These are phyloP conservation scores for Lichtheimia corymbifera DNA, from an alignment of 371 early-diverging fungal genomes.

Conservation along the genomic window DNA sequence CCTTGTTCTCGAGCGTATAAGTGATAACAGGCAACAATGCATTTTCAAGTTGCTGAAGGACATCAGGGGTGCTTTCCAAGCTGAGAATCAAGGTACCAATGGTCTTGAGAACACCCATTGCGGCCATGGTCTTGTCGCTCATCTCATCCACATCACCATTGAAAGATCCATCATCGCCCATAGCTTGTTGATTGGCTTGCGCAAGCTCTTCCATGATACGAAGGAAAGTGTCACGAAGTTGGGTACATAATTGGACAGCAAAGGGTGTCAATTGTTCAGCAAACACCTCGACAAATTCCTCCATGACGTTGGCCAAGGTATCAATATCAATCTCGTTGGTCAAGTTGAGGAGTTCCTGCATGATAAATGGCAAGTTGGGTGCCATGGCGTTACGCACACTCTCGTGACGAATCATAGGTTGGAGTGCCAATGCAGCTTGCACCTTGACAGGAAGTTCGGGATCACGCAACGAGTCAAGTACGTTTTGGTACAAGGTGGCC, in stretches of 20 bases:
- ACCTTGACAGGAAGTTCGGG: constrained; percentile 84
- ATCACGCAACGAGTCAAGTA: constrained; percentile 72
- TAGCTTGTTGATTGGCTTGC: constrained; percentile 35
- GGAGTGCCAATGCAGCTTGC: constrained; percentile 78
- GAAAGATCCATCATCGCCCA: constrained; percentile 39
- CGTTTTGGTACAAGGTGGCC: constrained; percentile 59
- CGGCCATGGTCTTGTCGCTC: constrained; percentile 86
- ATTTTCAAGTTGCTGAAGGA: constrained; percentile 67
- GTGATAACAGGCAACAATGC: constrained; percentile 71
- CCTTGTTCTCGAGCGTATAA: constrained; percentile 69
- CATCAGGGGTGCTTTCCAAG: constrained; percentile 68
- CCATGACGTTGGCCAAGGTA: constrained; percentile 82
- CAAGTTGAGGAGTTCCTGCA: constrained; percentile 80
- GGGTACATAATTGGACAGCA: constrained; percentile 82
- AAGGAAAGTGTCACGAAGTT: constrained; percentile 81
- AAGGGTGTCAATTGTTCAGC: constrained; percentile 87
- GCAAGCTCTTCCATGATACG: constrained; percentile 75
- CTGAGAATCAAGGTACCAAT: constrained; percentile 80
- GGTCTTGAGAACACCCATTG: constrained; percentile 91
- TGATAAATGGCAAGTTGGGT: constrained; percentile 78
- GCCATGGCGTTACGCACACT: constrained; percentile 70
- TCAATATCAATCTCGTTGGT: constrained; percentile 92
- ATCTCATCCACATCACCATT: constrained; percentile 52
- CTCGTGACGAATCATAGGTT: constrained; percentile 75
- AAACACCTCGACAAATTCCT: constrained; percentile 87